phyloP scores from a whole-genome alignment of 2,329 filamentous ascomycete genomes.

The Fusarium chuoi region DNA sequence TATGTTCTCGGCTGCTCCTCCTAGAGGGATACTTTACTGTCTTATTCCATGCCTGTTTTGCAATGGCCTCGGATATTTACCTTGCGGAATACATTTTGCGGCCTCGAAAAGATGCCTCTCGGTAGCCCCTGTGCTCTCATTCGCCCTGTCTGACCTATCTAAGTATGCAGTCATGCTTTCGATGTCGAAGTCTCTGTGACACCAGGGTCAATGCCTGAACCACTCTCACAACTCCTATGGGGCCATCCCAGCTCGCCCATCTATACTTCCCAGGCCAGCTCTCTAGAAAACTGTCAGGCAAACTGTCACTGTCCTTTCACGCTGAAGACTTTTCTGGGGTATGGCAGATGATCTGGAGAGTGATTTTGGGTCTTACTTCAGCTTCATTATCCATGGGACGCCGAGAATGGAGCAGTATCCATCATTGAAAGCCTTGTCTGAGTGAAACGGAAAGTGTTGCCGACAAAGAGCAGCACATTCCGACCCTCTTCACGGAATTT shows the following conservation, averaged over 20 bases:
- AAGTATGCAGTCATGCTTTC: not conserved
- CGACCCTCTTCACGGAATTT: not conserved
- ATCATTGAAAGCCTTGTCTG: not conserved
- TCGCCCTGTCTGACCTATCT: not conserved
- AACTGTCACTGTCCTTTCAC: not conserved
- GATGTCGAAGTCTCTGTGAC: not conserved
- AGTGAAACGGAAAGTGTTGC: not conserved
- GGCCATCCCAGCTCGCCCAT: not conserved
- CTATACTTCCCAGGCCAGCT: not conserved
- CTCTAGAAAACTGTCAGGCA: not conserved
- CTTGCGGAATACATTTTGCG: fast-evolving
- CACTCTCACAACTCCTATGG: not conserved
- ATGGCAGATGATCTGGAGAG: not conserved
- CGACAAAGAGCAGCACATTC: not conserved
- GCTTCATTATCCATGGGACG: not conserved
- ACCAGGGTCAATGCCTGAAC: not conserved
- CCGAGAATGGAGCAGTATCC: not conserved
- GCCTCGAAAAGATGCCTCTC: fast-evolving
- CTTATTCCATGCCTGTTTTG: fast-evolving
- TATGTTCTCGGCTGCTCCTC: fast-evolving
- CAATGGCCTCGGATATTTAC: too few species aligned
- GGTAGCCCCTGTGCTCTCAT: not conserved
- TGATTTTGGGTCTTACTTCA: not conserved
- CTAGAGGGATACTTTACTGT: fast-evolving
- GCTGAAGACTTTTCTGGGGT: not conserved